Conservation (phyloP, 1,284 basidiomycete genomes). For the Leccinum pachyderme region DNA sequence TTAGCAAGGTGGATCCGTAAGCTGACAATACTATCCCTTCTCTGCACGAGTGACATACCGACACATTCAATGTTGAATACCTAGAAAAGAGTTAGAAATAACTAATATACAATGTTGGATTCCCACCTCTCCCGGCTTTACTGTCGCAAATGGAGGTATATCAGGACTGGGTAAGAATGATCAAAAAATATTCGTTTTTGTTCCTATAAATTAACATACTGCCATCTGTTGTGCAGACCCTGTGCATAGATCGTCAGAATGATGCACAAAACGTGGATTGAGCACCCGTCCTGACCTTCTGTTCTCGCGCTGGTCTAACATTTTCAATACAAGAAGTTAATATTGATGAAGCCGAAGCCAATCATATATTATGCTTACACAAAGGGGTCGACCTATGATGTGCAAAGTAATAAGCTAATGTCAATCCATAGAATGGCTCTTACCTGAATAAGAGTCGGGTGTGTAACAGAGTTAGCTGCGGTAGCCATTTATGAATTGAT, state of each 20-base stretch:
- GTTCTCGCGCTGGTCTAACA: constrained; percentile 52
- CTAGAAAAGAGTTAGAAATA: constrained; percentile 27
- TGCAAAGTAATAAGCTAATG: not conserved
- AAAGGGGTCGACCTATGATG: constrained; percentile 28
- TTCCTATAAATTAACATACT: constrained; percentile 43
- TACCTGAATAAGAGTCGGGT: constrained; percentile 48
- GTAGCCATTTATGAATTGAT: constrained; percentile 47
- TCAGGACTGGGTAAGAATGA: constrained; percentile 48
- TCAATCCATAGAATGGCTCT: not conserved
- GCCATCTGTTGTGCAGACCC: constrained; percentile 73
- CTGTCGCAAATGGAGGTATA: constrained; percentile 61
- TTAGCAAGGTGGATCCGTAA: constrained; percentile 17
- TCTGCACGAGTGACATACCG: constrained; percentile 39
- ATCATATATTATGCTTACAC: constrained; percentile 18
- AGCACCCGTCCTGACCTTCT: constrained; percentile 45
- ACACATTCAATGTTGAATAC: constrained; percentile 77
- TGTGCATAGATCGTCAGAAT: constrained; percentile 22
- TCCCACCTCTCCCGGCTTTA: constrained; percentile 61
- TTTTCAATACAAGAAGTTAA: not conserved
- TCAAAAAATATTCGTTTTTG: not conserved
- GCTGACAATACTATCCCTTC: not conserved
- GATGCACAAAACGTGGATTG: not conserved
- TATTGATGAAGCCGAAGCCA: not conserved
- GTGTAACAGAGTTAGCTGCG: constrained; percentile 52
- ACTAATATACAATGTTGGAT: not conserved